Evolutionary conservation across 441 rosid genomes (phyloP).

Genomic region (Macaranga tanarius): DNA sequence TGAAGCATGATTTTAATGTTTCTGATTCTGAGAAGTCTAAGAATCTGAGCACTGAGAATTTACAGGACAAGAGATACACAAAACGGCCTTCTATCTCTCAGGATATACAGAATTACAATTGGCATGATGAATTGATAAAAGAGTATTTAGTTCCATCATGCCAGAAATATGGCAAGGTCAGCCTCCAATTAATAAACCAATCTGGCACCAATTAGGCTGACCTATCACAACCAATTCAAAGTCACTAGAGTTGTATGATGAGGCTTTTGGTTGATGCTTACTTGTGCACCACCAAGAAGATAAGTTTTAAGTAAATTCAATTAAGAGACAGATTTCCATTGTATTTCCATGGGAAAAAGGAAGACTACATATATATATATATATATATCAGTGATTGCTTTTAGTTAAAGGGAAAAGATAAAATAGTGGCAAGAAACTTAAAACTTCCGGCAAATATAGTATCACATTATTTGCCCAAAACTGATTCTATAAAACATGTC

Average conservation of each 20-base stretch:
- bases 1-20: not conserved
- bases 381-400: not conserved
- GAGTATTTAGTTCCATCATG: not conserved
- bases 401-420: not conserved
- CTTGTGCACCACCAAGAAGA: not conserved
- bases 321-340: not conserved
- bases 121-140: not conserved
- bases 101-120: not conserved
- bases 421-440: not conserved
- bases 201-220: not conserved
- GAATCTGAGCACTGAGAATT: not conserved
- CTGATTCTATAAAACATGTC: not conserved
- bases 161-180: not conserved
- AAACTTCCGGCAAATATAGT: not conserved
- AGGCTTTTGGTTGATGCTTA: not conserved
- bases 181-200: not conserved
- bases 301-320: not conserved
- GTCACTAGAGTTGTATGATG: not conserved
- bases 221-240: not conserved
- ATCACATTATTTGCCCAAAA: not conserved
- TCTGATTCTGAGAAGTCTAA: not conserved
- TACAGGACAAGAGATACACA: not conserved
- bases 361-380: not conserved
- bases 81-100: not conserved
- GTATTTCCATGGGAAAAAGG: not conserved